Evolutionary conservation across 2,329 filamentous ascomycete species (phyloP).

Genomic region (Knufia fluminis): DNA sequence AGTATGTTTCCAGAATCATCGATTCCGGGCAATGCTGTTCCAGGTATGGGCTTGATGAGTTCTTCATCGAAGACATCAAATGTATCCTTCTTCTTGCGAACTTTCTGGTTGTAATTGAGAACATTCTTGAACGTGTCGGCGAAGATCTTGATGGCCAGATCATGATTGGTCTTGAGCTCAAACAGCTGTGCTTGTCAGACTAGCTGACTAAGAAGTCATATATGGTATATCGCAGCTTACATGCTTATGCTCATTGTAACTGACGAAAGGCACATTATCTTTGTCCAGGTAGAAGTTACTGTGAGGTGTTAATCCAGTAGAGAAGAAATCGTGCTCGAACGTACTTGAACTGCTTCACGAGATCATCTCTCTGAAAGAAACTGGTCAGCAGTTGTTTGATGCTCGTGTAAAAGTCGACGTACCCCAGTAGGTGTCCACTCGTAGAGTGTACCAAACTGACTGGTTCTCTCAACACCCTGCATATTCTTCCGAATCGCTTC

Average conservation of each 20-base stretch:
- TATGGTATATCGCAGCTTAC: neutral
- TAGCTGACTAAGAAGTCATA: too few relatives aligned
- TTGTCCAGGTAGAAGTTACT: neutral
- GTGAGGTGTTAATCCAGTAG: neutral
- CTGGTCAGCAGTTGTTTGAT: constrained; percentile 6
- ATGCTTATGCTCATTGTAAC: neutral
- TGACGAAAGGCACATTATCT: neutral
- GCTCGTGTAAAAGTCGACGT: constrained; percentile 1
- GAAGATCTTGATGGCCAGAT: constrained; percentile 8
- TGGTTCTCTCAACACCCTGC: constrained; percentile 11
- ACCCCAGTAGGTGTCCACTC: constrained; percentile 14
- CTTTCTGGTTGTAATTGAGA: too few relatives aligned
- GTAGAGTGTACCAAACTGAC: constrained; percentile 13
- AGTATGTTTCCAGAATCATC: neutral
- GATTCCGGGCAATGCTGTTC: neutral
- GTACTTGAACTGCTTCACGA: neutral
- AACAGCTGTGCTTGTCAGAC: neutral
- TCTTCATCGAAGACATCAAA: too few relatives aligned
- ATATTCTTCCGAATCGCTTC: neutral
- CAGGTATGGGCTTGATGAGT: neutral
- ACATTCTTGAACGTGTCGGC: neutral
- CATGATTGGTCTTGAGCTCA: neutral
- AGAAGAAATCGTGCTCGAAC: neutral
- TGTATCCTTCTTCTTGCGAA: too few relatives aligned
- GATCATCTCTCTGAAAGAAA: neutral